Evolutionary conservation across 768 basidiomycete species (phyloP).

Genomic region (Flagelloscypha sp.): DNA sequence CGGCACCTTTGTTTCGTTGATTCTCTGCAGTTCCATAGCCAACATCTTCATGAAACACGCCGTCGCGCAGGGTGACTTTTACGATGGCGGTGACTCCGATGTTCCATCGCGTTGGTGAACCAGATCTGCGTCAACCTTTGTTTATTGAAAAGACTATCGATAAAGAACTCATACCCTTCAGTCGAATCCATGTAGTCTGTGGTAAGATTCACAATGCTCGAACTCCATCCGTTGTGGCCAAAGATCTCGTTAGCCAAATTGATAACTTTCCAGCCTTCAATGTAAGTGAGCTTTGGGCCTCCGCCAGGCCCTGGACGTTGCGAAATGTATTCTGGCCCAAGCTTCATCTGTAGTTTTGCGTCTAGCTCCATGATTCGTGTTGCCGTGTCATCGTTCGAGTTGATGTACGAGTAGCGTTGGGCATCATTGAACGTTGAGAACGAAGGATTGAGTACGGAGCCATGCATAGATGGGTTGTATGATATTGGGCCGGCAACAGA

Average conservation of each 20-base stretch:
- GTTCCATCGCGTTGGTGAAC: too few species aligned
- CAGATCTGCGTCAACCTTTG: too few species aligned
- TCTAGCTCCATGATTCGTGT: slow-evolving; percentile 66
- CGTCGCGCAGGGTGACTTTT: slow-evolving; percentile 81
- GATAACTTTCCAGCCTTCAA: slow-evolving; percentile 97
- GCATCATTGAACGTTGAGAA: slow-evolving; percentile 2
- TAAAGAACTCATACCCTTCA: slow-evolving; percentile 55
- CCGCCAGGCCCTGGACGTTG: slow-evolving; percentile 83
- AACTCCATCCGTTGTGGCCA: slow-evolving; percentile 96
- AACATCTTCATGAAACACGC: slow-evolving; percentile 86
- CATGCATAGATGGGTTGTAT: slow-evolving; percentile 32
- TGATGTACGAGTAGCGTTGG: slow-evolving; percentile 23
- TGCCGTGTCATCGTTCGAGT: slow-evolving; percentile 55
- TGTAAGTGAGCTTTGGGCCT: slow-evolving; percentile 84
- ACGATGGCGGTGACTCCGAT: slow-evolving; percentile 82
- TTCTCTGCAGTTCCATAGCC: slow-evolving; percentile 89
- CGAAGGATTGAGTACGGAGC: too few species aligned
- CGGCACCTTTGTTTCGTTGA: slow-evolving; percentile 72
- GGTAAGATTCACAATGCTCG: slow-evolving; percentile 62
- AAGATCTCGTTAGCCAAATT: slow-evolving; percentile 98
- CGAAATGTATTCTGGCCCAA: slow-evolving; percentile 92
- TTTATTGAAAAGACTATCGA: too few species aligned
- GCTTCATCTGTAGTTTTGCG: slow-evolving; percentile 73
- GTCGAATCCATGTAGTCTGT: slow-evolving; percentile 75
- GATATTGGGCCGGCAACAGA: slow-evolving; percentile 37